These are phyloP conservation scores for Hypocreales sp. DNA, from an alignment of 2,329 filamentous ascomycete genomes.

Conservation along the genomic window DNA sequence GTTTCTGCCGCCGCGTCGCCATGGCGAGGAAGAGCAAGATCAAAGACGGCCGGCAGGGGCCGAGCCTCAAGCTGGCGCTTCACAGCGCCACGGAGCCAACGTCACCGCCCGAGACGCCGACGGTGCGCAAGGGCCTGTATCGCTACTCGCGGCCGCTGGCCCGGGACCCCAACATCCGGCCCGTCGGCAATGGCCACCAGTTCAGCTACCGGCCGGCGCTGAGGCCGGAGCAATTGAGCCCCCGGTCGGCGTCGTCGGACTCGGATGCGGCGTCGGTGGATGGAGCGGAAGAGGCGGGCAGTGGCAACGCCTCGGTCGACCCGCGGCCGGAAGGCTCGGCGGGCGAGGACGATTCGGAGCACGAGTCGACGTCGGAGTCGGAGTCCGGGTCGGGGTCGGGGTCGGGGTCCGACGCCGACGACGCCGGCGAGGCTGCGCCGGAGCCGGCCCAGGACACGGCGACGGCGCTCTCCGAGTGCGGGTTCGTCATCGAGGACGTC, in stretches of 20 bases:
- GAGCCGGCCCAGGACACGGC: neutral
- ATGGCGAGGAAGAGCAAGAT: conserved; percentile 6
- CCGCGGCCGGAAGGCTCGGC: neutral
- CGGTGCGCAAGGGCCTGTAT: conserved; percentile 9
- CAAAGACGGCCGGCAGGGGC: conserved; percentile 11
- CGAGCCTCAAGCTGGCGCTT: conserved; percentile 24
- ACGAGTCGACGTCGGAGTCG: conserved; percentile 7
- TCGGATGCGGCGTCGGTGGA: conserved; percentile 3
- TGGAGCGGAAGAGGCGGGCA: neutral
- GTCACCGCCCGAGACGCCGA: conserved; percentile 32
- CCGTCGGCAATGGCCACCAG: conserved; percentile 24
- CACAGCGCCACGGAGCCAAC: conserved; percentile 19
- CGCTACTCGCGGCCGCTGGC: conserved; percentile 13
- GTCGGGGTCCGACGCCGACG: neutral
- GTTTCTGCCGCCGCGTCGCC: conserved; percentile 4
- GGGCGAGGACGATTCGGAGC: conserved; percentile 6
- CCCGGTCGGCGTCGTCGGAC: conserved; percentile 18
- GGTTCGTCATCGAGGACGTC: conserved; percentile 30
- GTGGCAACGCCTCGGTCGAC: neutral
- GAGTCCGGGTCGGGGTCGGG: conserved; percentile 6
- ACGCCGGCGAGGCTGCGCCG: neutral
- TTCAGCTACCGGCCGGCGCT: conserved; percentile 23
- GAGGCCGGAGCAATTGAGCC: conserved; percentile 19
- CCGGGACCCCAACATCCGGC: conserved; percentile 24
- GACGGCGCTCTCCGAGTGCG: conserved; percentile 7